Percentiles rank a stretch among this genome's conserved stretches.
These are phyloP conservation scores for Coniochaeta sp. DNA, from an alignment of 2,329 filamentous ascomycete species.

Conservation along the genomic window DNA sequence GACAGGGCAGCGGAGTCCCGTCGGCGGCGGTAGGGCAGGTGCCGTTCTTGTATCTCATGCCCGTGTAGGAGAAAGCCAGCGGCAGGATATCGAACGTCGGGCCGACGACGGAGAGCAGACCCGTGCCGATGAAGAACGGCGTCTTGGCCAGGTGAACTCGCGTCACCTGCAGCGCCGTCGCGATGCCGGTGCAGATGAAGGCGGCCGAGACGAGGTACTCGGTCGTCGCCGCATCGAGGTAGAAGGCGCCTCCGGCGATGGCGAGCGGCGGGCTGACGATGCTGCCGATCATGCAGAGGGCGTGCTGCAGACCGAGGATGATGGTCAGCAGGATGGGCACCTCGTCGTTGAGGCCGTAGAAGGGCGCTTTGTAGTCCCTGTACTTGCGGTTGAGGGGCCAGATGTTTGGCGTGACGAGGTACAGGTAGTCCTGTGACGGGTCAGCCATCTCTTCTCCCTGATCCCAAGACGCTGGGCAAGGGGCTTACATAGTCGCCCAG, in stretches of 20 bases:
- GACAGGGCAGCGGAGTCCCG: conserved; percentile 54
- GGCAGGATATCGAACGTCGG: conserved; percentile 62
- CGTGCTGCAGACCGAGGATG: conserved; percentile 62
- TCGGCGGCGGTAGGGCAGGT: conserved; percentile 50
- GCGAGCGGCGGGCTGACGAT: conserved; percentile 54
- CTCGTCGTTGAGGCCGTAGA: conserved; percentile 62
- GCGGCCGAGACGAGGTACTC: conserved; percentile 64
- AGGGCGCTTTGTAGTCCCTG: conserved; percentile 45
- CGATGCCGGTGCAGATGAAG: conserved; percentile 59
- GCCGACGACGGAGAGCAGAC: conserved; percentile 60
- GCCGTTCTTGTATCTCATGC: conserved; percentile 57
- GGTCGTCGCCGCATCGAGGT: conserved; percentile 44
- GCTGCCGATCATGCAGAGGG: conserved; percentile 59
- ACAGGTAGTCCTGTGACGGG: conserved; percentile 25
- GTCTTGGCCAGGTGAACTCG: conserved; percentile 56
- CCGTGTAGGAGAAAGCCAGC: conserved; percentile 53
- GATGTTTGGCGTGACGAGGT: conserved; percentile 35
- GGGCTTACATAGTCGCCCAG: conserved; percentile 28
- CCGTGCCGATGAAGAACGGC: conserved; percentile 58
- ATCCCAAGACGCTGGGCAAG: neutral
- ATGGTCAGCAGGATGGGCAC: conserved; percentile 61
- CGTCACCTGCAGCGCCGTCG: conserved; percentile 60
- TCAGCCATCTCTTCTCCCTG: neutral
- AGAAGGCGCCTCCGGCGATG: conserved; percentile 49
- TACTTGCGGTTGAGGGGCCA: conserved; percentile 54